Conservation (phyloP, 2,329 filamentous ascomycete genomes). For the Monilinia fructicola region DNA sequence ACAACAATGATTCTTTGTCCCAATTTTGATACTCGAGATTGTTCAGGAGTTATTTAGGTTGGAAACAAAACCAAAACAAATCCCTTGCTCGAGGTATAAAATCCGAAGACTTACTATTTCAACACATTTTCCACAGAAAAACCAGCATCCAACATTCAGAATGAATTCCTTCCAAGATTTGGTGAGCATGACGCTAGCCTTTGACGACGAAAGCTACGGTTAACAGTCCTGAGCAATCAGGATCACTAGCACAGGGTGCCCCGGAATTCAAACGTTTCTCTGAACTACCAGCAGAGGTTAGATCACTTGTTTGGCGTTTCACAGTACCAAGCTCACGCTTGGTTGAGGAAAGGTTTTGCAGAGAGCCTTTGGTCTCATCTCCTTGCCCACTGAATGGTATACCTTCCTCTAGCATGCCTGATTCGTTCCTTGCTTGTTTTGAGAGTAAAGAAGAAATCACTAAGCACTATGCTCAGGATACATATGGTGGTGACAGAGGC, state of each 20-base stretch:
- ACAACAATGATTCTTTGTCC: no score
- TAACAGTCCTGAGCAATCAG: no score
- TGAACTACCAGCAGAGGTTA: neutral
- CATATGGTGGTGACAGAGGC: neutral
- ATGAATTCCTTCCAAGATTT: conserved; percentile 12
- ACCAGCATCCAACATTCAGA: neutral
- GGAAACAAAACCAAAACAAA: no score
- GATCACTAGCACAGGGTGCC: no score
- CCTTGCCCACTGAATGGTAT: neutral
- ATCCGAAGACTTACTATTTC: neutral
- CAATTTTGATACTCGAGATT: no score
- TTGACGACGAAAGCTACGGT: neutral
- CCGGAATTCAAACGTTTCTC: neutral
- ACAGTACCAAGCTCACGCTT: neutral
- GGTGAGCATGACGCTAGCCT: neutral
- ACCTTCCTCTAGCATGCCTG: neutral
- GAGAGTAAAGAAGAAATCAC: neutral
- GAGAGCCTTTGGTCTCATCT: no score
- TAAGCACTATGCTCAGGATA: neutral
- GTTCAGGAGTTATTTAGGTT: no score
- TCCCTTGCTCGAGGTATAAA: neutral
- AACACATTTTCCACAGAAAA: neutral
- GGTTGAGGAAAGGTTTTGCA: neutral
- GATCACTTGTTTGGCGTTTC: neutral
- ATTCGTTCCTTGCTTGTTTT: neutral